Evolutionary conservation across 805 yeast genomes (phyloP).

Genomic region (Kurtzmaniella fragi): DNA sequence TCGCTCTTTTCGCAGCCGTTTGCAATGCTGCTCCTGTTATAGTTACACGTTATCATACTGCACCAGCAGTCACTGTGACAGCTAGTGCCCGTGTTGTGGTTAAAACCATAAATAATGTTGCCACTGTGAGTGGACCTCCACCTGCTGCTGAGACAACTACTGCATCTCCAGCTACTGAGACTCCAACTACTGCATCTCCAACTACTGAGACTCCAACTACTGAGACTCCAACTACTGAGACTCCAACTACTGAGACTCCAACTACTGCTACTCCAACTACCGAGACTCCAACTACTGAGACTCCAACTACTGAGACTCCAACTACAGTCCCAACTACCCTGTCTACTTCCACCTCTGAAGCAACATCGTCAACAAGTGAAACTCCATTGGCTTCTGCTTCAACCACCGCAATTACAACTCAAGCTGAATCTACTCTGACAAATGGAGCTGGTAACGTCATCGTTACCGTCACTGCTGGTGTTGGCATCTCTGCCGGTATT

Average conservation of each 20-base stretch:
- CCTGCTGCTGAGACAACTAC: slow-evolving; percentile 9
- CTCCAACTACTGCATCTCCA: slow-evolving; percentile 6
- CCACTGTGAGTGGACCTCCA: slow-evolving; percentile 16
- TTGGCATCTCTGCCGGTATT: slow-evolving; percentile 2
- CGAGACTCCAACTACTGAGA: slow-evolving; percentile 1
- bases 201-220: slow-evolving; percentile 6
- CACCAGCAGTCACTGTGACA: slow-evolving; percentile 22
- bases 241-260: slow-evolving; percentile 5
- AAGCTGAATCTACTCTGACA: slow-evolving; percentile 3
- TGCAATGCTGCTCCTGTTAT: slow-evolving; percentile 21
- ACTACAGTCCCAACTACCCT: slow-evolving; percentile 7
- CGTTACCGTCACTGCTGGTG: slow-evolving; percentile 4
- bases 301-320: slow-evolving; percentile 6
- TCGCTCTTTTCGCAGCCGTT: slow-evolving; percentile 10
- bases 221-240: slow-evolving; percentile 6
- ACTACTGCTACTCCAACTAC: slow-evolving; percentile 3
- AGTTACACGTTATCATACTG: slow-evolving; percentile 21
- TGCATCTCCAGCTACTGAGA: slow-evolving; percentile 1
- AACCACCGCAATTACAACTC: slow-evolving; percentile 7
- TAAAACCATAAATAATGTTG: slow-evolving; percentile 9
- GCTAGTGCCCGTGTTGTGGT: slow-evolving; percentile 16
- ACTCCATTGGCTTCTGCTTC: slow-evolving; percentile 6
- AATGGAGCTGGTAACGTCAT: too few relatives aligned
- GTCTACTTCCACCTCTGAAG: slow-evolving; percentile 4
- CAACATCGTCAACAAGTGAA: slow-evolving; percentile 6